Evolutionary conservation across 2,329 filamentous ascomycete genomes (phyloP), one percentile per base, ranked within the genome.

Genomic region (Microascus cirrosus): DNA sequence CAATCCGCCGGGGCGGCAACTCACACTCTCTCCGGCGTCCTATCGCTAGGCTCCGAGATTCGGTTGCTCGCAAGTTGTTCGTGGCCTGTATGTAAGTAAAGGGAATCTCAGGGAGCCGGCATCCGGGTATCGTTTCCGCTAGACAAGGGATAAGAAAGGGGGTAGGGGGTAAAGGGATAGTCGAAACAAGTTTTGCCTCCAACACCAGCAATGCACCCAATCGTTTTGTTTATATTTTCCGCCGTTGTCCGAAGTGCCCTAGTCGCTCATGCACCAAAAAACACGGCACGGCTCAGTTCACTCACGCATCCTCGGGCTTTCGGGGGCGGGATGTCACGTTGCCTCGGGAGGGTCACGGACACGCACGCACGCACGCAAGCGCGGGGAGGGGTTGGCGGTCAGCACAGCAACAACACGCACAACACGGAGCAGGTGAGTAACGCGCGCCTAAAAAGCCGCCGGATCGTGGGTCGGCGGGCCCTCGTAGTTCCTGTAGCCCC

Each of bases 401-500:
- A 45, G 18, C 39, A 45, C 13, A 45, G 39, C 8, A n/a, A 45
- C 39, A 45, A 45, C 39, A 45, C 39, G 39, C 39, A 45, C 39
- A 18, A 45, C 10, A 45, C 13, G 39, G 15, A 45, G 13, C 39
- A 45, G 39, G 6, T 8, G 13, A 45, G 39, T n/a, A 18, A n/a
- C 5, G 39, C 11, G 39, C 39, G 39, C 39, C 39, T 45, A 45
- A 18, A 45, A 45, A 8, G 39, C 39, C 8, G 39, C 39, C 6
- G 39, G 39, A 7, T 45, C 56, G n/a, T 74, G 66, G 45, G 74
- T 77, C n/a, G 78, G 81, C 1, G 83, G 84, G 18, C 85, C 84
- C 53, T 75, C 74, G 70, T 88, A 88, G 71, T 89, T 82, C 71
- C 82, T 81, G 70, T 81, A 79, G 36, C 86, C 86, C 84, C 85